Conservation (phyloP, 2,329 filamentous ascomycete species). For the Parastagonospora nodorum region DNA sequence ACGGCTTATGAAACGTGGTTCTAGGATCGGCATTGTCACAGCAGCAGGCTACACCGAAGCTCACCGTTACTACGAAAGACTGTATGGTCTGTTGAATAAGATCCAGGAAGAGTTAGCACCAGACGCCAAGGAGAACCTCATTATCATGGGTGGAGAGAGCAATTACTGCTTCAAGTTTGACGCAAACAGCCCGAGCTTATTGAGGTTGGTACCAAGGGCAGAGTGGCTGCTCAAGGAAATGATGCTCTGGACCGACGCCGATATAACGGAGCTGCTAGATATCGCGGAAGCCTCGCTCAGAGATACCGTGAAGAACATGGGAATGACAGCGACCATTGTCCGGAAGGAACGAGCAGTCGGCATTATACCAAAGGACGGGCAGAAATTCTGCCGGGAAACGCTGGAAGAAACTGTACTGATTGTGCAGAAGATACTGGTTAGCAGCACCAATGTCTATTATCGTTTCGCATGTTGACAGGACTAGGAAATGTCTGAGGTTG, state of each 20-base stretch:
- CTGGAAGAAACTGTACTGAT: conserved; percentile 96
- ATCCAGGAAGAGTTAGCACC: conserved; percentile 69
- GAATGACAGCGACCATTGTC: conserved; percentile 77
- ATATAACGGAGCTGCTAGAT: conserved; percentile 82
- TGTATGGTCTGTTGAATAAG: conserved; percentile 85
- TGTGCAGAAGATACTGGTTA: conserved; percentile 80
- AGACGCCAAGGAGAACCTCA: conserved; percentile 74
- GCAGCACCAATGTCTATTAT: conserved; percentile 1
- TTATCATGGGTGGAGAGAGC: conserved; percentile 94
- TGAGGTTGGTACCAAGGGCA: conserved; percentile 67
- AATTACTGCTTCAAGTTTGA: conserved; percentile 92
- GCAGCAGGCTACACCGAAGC: conserved; percentile 93
- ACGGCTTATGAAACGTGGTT: conserved; percentile 75
- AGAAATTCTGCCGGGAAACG: conserved; percentile 80
- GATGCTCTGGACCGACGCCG: conserved; percentile 74
- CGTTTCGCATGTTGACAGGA: conserved; percentile 9
- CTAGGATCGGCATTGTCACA: conserved; percentile 92
- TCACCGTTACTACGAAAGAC: conserved; percentile 80
- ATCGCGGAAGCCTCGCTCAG: conserved; percentile 82
- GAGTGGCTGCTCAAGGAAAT: conserved; percentile 81
- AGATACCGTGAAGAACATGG: conserved; percentile 80
- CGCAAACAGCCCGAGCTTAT: conserved; percentile 65
- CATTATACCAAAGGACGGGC: conserved; percentile 60
- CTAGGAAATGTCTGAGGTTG: conserved; percentile 73
- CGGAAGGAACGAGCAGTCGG: conserved; percentile 77